A percentile compares a stretch with the other conserved stretches of the same genome.
Evolutionary conservation across 2,329 filamentous ascomycete species (phyloP).

Genomic region (Epichloe glyceriae): DNA sequence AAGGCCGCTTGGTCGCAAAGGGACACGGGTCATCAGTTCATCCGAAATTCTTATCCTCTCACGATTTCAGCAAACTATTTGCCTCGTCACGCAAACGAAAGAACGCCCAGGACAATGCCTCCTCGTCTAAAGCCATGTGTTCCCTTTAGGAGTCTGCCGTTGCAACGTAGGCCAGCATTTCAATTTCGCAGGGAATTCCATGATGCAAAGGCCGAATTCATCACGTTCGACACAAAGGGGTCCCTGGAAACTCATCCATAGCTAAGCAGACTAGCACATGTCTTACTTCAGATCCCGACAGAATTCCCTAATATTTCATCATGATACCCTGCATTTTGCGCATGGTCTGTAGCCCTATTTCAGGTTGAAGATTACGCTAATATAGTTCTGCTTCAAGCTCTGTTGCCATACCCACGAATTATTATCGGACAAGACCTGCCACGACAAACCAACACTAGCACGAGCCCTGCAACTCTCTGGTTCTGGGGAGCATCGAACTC

Average conservation of each 20-base stretch:
- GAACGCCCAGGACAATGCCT: not conserved
- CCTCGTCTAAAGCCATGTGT: not conserved
- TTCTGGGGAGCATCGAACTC: constrained; percentile 10
- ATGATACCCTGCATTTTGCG: constrained; percentile 7
- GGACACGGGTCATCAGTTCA: not conserved
- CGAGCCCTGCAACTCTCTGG: constrained; percentile 10
- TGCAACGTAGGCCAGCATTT: not conserved
- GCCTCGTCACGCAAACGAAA: not conserved
- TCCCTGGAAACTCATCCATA: constrained; percentile 3
- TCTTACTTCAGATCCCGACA: constrained; percentile 5
- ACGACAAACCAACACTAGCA: constrained; percentile 2
- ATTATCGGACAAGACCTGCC: constrained; percentile 8
- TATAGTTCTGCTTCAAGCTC: not conserved
- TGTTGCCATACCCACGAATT: constrained; percentile 6
- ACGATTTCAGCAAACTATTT: not conserved
- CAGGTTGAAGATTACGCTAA: not conserved
- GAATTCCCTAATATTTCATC: constrained; percentile 4
- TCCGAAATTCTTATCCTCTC: not conserved
- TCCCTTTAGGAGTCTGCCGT: not conserved
- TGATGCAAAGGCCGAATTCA: constrained; percentile 7
- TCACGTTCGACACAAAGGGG: constrained; percentile 3
- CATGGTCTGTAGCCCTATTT: not conserved
- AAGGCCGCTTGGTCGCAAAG: too few relatives aligned
- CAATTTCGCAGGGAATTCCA: constrained; percentile 5
- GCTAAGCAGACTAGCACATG: constrained; percentile 1